These are phyloP conservation scores for Candida pseudoglaebosa DNA, from an alignment of 805 yeast genomes.

Conservation along the genomic window DNA sequence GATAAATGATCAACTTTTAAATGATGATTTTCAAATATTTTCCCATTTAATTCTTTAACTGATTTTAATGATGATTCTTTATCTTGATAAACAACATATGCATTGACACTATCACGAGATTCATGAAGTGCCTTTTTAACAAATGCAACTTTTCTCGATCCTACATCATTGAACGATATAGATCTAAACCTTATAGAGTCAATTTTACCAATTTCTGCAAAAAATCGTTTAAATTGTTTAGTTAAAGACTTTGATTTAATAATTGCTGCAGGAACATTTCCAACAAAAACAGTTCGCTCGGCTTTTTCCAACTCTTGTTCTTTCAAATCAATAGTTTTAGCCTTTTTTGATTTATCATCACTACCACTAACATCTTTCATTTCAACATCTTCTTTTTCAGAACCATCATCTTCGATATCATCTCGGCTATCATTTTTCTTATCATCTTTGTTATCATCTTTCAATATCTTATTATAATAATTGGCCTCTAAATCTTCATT, in stretches of 20 bases:
- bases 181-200: constrained; percentile 88
- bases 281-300: constrained; percentile 80
- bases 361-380: constrained; percentile 6
- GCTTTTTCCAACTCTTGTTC: constrained; percentile 78
- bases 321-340: constrained; percentile 56
- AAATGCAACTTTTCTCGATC: constrained; percentile 91
- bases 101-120: constrained; percentile 77
- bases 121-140: constrained; percentile 74
- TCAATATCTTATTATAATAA: constrained; percentile 49
- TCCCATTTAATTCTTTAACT: constrained; percentile 56
- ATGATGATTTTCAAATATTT: constrained; percentile 67
- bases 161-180: constrained; percentile 78
- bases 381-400: constrained; percentile 7
- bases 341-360: constrained; percentile 22
- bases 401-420: constrained; percentile 16
- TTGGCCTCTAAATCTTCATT: constrained; percentile 52
- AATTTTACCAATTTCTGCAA: constrained; percentile 50
- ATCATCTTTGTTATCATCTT: constrained; percentile 27
- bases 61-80: constrained; percentile 47
- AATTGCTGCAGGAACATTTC: constrained; percentile 68
- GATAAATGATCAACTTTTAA: constrained; percentile 89
- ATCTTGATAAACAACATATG: constrained; percentile 75
- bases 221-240: constrained; percentile 63
- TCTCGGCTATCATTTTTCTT: constrained; percentile 14
- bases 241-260: constrained; percentile 59